Conservation (phyloP, 2,329 filamentous ascomycete species). For the Penicillium sp. region DNA sequence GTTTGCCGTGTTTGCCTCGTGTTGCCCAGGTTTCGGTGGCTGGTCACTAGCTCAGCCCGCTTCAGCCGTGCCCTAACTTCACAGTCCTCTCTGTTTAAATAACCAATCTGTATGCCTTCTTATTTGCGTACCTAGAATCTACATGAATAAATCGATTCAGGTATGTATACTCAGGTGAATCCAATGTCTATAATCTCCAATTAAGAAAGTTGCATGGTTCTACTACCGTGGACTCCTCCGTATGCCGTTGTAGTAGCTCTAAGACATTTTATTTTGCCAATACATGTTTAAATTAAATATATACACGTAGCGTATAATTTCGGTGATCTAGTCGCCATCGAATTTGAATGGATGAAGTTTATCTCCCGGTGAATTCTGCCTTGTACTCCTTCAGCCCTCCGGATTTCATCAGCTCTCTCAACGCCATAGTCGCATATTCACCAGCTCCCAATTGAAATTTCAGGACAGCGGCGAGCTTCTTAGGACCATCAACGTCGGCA, state of each 20-base stretch:
- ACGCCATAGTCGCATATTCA: conserved; percentile 79
- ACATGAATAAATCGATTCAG: too few species aligned
- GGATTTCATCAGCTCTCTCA: conserved; percentile 71
- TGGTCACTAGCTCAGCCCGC: conserved; percentile 15
- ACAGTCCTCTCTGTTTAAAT: too few species aligned
- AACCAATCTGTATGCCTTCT: too few species aligned
- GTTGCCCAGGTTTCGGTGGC: conserved; percentile 19
- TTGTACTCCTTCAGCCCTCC: conserved; percentile 60
- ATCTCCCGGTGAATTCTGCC: conserved; percentile 56
- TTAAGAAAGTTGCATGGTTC: too few species aligned
- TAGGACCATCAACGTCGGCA: conserved; percentile 15
- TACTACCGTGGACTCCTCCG: too few species aligned
- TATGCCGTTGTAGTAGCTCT: too few species aligned
- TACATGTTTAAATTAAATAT: too few species aligned
- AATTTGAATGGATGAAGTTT: background rate
- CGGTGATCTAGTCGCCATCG: background rate
- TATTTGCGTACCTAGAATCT: too few species aligned
- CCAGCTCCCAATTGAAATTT: conserved; percentile 74
- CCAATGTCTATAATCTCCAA: too few species aligned
- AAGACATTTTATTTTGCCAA: too few species aligned
- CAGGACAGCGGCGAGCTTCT: conserved; percentile 64
- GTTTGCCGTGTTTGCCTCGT: conserved; percentile 29
- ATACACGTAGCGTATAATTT: background rate
- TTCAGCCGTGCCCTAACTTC: background rate
- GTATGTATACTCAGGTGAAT: too few species aligned